Evolutionary conservation across 176 grass and related monocot genomes (phyloP), one percentile per base, ranked within the genome.

Genomic region (Avena insularis): DNA sequence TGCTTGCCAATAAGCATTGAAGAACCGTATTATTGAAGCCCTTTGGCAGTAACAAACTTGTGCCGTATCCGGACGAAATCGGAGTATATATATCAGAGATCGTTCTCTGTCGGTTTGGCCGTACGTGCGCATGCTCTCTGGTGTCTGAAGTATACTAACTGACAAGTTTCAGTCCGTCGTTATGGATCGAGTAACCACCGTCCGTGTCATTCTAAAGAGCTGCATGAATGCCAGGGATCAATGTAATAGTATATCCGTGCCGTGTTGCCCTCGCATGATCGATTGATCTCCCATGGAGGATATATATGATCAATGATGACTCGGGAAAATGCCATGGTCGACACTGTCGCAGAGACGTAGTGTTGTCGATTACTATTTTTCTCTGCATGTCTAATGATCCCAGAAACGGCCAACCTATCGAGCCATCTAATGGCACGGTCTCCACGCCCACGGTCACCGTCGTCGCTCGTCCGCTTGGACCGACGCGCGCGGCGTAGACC

Each of bases 251-350:
- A 40, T 51, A 21, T 12, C n/a, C 49, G 31, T 83, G 11, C 29
- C 53, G 46, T n/a, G 48, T 46, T 47, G 46, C 10, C 46, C 45
- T 46, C 45, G 45, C 45, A 46, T 46, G 45, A 53, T 9, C 25
- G 36, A 36, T 10, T 3, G 25, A 54, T 77, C 79, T 75, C 23
- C 36, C 60, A n/a, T 65, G 56, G 21, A 74, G 56, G 21, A 74
- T 50, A 88, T 58, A 63, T 38, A 83, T 17, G 82, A 27, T 60
- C 36, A n/a, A 84, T 53, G 27, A 75, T 46, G 33, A 19, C 16
- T 55, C 69, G 9, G 7, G 38, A 54, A 56, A 43, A 57, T 11
- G 59, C 17, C 53, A 5, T 36, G 47, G 4, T 9, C 65, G 16
- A n/a, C 40, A 77, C 76, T 75, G 51, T 57, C 73, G 21, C 63